Evolutionary conservation across 345 rosid species (phyloP).

Genomic region (Firmiana major): DNA sequence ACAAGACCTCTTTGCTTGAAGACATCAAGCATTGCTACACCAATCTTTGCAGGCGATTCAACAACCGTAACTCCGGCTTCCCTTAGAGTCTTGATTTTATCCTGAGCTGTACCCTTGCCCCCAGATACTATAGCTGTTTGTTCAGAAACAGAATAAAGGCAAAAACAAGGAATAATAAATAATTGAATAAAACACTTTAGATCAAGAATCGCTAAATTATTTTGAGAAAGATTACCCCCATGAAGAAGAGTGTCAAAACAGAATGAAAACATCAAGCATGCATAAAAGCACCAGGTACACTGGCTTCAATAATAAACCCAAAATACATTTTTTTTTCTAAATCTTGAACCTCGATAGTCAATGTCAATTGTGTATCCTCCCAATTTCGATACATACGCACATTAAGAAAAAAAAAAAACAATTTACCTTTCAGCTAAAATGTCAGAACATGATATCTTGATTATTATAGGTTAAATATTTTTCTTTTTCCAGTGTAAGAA

Average conservation of each 20-base stretch:
- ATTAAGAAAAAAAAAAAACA: neutral
- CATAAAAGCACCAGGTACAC: neutral
- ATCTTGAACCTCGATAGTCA: neutral
- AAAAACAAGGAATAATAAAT: neutral
- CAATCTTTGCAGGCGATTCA: slow-evolving; percentile 93
- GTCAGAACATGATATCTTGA: neutral
- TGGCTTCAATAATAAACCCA: neutral
- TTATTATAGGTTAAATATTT: neutral
- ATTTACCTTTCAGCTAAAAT: neutral
- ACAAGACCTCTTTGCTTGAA: slow-evolving; percentile 78
- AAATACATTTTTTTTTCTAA: neutral
- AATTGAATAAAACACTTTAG: neutral
- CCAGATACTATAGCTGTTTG: slow-evolving; percentile 86
- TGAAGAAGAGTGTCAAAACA: neutral
- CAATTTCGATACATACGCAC: neutral
- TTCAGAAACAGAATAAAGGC: neutral
- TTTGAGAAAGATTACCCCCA: neutral
- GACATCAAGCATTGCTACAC: slow-evolving; percentile 66
- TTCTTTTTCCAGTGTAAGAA: neutral
- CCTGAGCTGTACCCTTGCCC: slow-evolving; percentile 96
- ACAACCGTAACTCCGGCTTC: slow-evolving; percentile 93
- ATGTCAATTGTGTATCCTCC: neutral
- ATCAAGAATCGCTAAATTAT: neutral
- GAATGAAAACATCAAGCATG: neutral
- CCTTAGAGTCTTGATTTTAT: slow-evolving; percentile 71